Evolutionary conservation across 352 stramenopile species (phyloP).

Genomic region (Sclerospora graminicola): DNA sequence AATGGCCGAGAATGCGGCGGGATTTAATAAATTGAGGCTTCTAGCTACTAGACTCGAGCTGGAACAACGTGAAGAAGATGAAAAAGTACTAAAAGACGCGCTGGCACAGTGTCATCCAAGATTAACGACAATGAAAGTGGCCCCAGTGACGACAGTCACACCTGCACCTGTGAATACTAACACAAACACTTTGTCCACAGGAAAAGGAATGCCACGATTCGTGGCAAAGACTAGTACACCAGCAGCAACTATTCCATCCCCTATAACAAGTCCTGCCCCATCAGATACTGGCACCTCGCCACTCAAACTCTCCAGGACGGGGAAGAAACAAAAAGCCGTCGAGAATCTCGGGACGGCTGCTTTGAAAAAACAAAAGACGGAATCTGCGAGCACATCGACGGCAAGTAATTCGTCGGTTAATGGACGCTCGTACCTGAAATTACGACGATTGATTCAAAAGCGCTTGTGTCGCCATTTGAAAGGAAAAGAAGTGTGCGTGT

Average conservation of each 20-base stretch:
- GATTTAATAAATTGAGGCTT: constrained; percentile 21
- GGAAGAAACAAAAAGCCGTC: constrained; percentile 14
- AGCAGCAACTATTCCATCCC: constrained; percentile 7
- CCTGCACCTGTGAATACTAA: constrained; percentile 1
- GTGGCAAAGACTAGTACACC: constrained; percentile 7
- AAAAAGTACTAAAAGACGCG: constrained; percentile 26
- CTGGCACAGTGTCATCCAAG: constrained; percentile 31
- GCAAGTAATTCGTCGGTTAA: constrained; percentile 17
- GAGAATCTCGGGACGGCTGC: not conserved
- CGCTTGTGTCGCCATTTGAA: constrained; percentile 57
- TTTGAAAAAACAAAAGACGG: constrained; percentile 13
- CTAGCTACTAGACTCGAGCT: constrained; percentile 9
- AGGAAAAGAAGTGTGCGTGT: constrained; percentile 45
- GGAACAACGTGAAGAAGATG: constrained; percentile 22
- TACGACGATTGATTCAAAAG: constrained; percentile 63
- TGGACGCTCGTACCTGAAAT: constrained; percentile 32
- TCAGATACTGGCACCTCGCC: constrained; percentile 13
- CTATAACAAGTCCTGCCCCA: constrained; percentile 7
- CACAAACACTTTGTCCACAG: too few relatives aligned
- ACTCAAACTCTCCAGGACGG: constrained; percentile 7
- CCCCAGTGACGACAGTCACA: constrained; percentile 3
- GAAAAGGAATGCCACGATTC: constrained; percentile 3
- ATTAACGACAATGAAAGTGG: constrained; percentile 21
- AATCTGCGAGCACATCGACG: constrained; percentile 5
- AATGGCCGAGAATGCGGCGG: constrained; percentile 14